phyloP scores from a whole-genome alignment of 1,139 yeast species.

The Blastobotrys apis region DNA sequence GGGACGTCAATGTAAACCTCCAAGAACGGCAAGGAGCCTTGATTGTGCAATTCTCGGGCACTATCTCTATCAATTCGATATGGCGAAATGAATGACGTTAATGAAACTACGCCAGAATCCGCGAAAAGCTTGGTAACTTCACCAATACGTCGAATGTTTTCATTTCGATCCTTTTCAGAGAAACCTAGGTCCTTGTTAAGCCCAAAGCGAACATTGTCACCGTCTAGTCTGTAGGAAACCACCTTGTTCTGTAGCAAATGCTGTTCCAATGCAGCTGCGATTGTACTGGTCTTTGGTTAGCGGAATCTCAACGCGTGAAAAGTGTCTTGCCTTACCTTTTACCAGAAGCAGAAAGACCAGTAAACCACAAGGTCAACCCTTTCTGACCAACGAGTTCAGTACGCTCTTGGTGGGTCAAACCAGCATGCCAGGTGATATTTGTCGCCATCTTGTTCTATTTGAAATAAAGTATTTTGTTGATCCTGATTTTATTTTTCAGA shows the following conservation, averaged over 20 bases:
- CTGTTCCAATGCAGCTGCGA: slow-evolving; percentile 92
- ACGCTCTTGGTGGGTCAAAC: slow-evolving; percentile 81
- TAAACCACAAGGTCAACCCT: slow-evolving; percentile 91
- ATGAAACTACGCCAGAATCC: slow-evolving; percentile 77
- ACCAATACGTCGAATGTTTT: slow-evolving; percentile 88
- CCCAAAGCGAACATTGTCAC: slow-evolving; percentile 92
- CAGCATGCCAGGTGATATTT: slow-evolving; percentile 93
- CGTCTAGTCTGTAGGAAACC: slow-evolving; percentile 83
- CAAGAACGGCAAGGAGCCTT: slow-evolving; percentile 71
- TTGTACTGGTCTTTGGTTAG: slow-evolving; percentile 49
- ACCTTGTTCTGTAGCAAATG: slow-evolving; percentile 57
- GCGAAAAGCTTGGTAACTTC: slow-evolving; percentile 92
- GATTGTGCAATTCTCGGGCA: slow-evolving; percentile 80
- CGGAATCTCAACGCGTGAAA: neutral
- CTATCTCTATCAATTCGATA: slow-evolving; percentile 76
- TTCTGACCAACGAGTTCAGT: slow-evolving; percentile 64
- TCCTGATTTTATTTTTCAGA: too few relatives aligned
- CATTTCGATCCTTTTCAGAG: slow-evolving; percentile 85
- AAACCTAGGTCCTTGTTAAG: slow-evolving; percentile 92
- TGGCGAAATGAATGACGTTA: slow-evolving; percentile 91
- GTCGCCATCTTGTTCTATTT: slow-evolving; percentile 60
- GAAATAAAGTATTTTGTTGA: neutral
- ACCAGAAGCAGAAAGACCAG: slow-evolving; percentile 93
- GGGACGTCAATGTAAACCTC: slow-evolving; percentile 94
- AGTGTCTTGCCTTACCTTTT: slow-evolving; percentile 43